Percentiles rank a stretch among this genome's conserved stretches.
Evolutionary conservation across 164 flowering plant genomes (phyloP).

Genomic region (Annona squamosa): DNA sequence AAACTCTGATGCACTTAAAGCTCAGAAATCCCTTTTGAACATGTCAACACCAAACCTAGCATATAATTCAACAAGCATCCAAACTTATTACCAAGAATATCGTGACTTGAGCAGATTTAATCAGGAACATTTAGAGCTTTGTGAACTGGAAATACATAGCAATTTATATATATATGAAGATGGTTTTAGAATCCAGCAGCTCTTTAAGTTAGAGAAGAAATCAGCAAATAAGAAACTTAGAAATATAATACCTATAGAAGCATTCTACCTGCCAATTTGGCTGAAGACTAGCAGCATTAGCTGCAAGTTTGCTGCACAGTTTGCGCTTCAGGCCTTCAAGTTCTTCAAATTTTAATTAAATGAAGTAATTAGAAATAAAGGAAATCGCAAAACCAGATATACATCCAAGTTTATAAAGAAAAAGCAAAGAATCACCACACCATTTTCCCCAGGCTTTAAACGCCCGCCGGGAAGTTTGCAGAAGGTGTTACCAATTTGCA

Average conservation of each 20-base stretch:
- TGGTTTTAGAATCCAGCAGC: neutral
- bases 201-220: neutral
- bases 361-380: neutral
- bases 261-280: constrained; percentile 89
- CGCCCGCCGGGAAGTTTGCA: constrained; percentile 99
- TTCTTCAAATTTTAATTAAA: constrained; percentile 38
- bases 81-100: too few relatives aligned
- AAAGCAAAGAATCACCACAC: constrained; percentile 25
- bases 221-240: neutral
- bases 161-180: too few relatives aligned
- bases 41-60: too few relatives aligned
- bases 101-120: too few relatives aligned
- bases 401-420: neutral
- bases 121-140: too few relatives aligned
- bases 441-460: constrained; percentile 96
- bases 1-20: too few relatives aligned
- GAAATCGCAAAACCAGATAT: neutral
- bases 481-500: constrained; percentile 96
- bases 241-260: neutral
- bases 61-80: too few relatives aligned
- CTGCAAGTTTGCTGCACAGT: constrained; percentile 95
- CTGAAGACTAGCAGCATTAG: constrained; percentile 67
- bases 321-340: constrained; percentile 94
- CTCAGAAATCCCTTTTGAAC: too few relatives aligned
- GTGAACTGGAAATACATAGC: too few relatives aligned